Evolutionary conservation across 352 stramenopile species (phyloP), one percentile per base, ranked within the genome.

Genomic region (Phytophthora rubi): DNA sequence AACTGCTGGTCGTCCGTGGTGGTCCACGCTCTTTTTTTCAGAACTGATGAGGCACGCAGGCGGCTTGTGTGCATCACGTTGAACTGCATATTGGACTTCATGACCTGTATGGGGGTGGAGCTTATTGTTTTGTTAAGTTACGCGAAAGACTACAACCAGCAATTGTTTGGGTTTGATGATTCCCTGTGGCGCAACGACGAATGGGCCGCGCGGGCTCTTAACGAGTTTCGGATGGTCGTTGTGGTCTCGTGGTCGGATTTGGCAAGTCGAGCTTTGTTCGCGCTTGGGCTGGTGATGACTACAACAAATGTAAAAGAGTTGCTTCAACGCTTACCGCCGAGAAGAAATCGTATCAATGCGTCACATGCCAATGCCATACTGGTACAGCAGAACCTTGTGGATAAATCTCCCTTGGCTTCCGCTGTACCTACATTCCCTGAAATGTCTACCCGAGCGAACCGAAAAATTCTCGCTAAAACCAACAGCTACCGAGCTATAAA

Each of bases 211-310:
- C 42, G 51, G 21, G 51, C 49, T 10, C 16, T 65, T 7, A 63
- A 75, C 44, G 62, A 75, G 45, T 47, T 71, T 33, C 62, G 61
- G 33, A 53, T 71, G 39, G 32, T 75, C 5, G 44, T 75, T 18
- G 56, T 75, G 3, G 39, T 68, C 28, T 71, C 68, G 3, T 66
- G 58, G 37, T 30, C 15, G 0, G 68, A 75, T 47, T 45, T 75
- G 4, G 65, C 54, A 16, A 68, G 56, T 13, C 62, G 58, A 5
- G 13, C 48, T 4, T 60, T 70, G 16, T 71, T 71, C 18, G 60
- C 56, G 0, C 51, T 67, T 33, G 54, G 57, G 2, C 9, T 71
- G n/a, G n/a, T 71, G 4, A 30, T 58, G 9, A 59, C 37, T 0
- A 63, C 49, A 23, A 66, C 52, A 7, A 71, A 44, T 15, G 37